Evolutionary conservation across 2,329 filamentous ascomycete species (phyloP), one percentile per base, ranked within the genome.

Genomic region (Ophiostoma sp.): DNA sequence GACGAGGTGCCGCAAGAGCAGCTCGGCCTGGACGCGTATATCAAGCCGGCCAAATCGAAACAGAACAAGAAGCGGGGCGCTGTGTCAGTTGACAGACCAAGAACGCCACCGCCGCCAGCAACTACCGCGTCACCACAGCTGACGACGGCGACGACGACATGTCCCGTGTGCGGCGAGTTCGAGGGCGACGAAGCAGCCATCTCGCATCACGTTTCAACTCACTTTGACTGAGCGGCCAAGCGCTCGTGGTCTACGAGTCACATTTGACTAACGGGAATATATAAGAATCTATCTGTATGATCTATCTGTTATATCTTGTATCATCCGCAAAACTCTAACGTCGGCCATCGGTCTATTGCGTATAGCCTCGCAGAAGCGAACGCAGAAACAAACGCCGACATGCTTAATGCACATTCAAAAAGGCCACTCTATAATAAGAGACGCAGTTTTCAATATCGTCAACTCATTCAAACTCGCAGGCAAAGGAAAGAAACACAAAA

Each of bases 181-280:
- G 83, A 89, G 73, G 90, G 90, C 1, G 89, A 92, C 73, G 89
- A 89, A 74, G 80, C 81, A 0, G 90, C 89, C 10, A 88, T 92
- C 11, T 85, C 86, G 11, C 83, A 89, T 77, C 90, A 92, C 75
- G 87, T 92, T 71, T 85, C 86, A 35, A 77, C 75, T 3, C 87
- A 89, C 76, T 88, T 89, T 69, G 80, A 81, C 23, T 36, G 60
- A 52, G 3, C 71, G n/a, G n/a, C 36, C 4, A 48, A 6, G 44
- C 5, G 27, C 13, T 36, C 23, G 48, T 15, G 44, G 5, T 39
- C 0, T 39, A 2, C 41, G 13, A 44, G 15, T 20, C 41, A 44
- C 17, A 5, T 44, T 17, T 44, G 41, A 44, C 13, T 20, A 44
- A 48, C 20, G 13, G 44, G 44, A 20, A 48, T 48, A 41, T n/a